Evolutionary conservation across 208 protist species (phyloP), one percentile per base, ranked within the genome.

Genomic region (Leptomonas pyrrhocoris): DNA sequence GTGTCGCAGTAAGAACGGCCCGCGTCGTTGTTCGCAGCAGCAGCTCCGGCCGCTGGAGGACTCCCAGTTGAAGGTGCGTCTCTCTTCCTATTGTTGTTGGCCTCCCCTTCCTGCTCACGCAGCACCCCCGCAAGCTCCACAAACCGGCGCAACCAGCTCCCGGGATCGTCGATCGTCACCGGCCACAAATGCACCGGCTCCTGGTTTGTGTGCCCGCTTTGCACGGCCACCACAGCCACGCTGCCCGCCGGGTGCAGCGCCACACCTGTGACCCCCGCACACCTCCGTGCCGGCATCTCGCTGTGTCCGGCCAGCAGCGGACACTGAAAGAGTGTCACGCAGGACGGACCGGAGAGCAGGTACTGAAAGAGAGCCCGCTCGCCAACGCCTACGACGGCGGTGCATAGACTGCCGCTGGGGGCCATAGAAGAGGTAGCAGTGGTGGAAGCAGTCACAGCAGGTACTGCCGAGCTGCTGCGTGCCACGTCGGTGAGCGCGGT

Each of bases 211-310:
- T 68, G 53, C 6, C 83, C 85, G 25, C 71, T 74, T 16, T 80
- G 80, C 46, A 92, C 34, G 21, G 68, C 71, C 25, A 88, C 6
- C 54, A 93, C 57, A 8, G 81, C 79, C 40, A 96, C 48, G 2
- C 67, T 68, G 53, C 65, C 76, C 7, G 84, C 85, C 5, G 86
- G 80, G 63, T 96, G 91, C 38, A 93, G 40, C 4, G 91, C 74
- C 25, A 93, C 64, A 30, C 86, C 86, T 27, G 59, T 48, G 0
- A 96, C 50, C 11, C 51, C 84, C 0, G 76, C 63, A 42, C 75
- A 77, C 8, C 50, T 73, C 16, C 72, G 38, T 23, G 38, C 19
- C 18, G 80, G 80, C 56, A 86, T 61, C 19, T 64, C 51, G 21
- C 58, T 68, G 36, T 42, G 53, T 7, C 66, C 75, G 19, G 76